Evolutionary conservation across 139 green algal species (phyloP).

Genomic region (Chlorella vulgaris): DNA sequence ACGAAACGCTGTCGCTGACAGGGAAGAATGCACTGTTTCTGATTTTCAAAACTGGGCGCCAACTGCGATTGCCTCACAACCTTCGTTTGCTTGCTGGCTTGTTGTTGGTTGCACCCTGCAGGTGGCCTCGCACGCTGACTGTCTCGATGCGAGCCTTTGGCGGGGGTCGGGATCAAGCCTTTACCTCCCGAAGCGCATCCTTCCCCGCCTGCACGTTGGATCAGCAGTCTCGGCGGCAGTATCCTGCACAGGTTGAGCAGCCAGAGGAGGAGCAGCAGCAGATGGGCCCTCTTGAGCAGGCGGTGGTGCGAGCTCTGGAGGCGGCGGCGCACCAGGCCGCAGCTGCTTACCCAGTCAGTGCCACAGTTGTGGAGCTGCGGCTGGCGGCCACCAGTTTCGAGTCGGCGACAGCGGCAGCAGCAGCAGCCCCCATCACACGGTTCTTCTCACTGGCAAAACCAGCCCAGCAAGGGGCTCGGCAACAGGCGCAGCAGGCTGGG

Average conservation of each 20-base stretch:
- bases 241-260: not conserved
- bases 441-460: not conserved
- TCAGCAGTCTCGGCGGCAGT: not conserved
- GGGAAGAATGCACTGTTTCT: too few relatives aligned
- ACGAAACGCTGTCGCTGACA: too few relatives aligned
- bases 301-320: slow-evolving; percentile 5
- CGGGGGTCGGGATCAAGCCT: slow-evolving; percentile 8
- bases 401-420: not conserved
- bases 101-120: not conserved
- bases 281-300: not conserved
- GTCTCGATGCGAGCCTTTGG: slow-evolving; percentile 18
- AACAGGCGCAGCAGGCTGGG: not conserved
- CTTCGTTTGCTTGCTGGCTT: not conserved
- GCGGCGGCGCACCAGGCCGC: slow-evolving; percentile 9
- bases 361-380: slow-evolving; percentile 22
- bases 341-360: not conserved
- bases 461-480: not conserved
- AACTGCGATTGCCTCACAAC: too few relatives aligned
- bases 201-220: not conserved
- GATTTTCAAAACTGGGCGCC: too few relatives aligned
- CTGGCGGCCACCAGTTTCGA: slow-evolving; percentile 20
- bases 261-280: not conserved
- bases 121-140: slow-evolving; percentile 11
- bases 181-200: slow-evolving; percentile 12
- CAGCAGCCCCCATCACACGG: slow-evolving; percentile 18